Conservation (phyloP, 2,329 filamentous ascomycete species). For the Alternaria gansuensis region DNA sequence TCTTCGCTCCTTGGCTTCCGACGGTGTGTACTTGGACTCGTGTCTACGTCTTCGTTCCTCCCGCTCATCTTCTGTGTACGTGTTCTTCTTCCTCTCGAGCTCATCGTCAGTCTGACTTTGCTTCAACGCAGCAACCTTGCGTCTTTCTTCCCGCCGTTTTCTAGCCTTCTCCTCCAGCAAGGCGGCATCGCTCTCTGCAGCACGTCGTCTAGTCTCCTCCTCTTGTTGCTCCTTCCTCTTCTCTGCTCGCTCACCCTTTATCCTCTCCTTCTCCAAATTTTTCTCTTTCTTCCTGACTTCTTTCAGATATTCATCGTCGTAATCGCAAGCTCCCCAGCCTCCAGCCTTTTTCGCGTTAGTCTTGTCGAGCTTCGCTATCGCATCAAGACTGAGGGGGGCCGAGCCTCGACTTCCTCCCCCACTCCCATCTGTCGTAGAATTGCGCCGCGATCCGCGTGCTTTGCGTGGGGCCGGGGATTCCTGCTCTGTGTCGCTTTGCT, state of each 20-base stretch:
- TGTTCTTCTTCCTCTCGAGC: conserved; percentile 36
- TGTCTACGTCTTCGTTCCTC: conserved; percentile 41
- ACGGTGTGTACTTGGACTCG: conserved; percentile 50
- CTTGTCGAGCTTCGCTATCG: conserved; percentile 72
- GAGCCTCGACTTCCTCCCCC: conserved; percentile 40
- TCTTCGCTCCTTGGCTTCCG: conserved; percentile 51
- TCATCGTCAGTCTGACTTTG: conserved; percentile 36
- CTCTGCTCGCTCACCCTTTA: conserved; percentile 42
- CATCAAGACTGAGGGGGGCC: conserved; percentile 61
- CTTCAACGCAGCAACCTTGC: conserved; percentile 43
- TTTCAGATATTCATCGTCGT: conserved; percentile 51
- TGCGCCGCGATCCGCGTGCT: conserved; percentile 30
- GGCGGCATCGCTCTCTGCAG: conserved; percentile 33
- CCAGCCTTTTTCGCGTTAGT: conserved; percentile 65
- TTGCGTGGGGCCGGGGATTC: conserved; percentile 40
- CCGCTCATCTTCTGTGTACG: conserved; percentile 43
- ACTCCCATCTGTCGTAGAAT: conserved; percentile 40
- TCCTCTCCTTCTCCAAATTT: conserved; percentile 46
- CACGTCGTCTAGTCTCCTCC: conserved; percentile 41
- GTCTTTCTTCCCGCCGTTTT: conserved; percentile 42
- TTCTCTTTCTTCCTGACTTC: conserved; percentile 51
- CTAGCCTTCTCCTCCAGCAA: conserved; percentile 35
- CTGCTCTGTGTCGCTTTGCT: conserved; percentile 46
- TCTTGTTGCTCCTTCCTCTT: conserved; percentile 55
- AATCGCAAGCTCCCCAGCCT: conserved; percentile 54